A percentile compares a stretch with the other conserved stretches of the same genome.
Evolutionary conservation across 2,329 filamentous ascomycete species (phyloP).

Genomic region (Trichoderma lentiforme): DNA sequence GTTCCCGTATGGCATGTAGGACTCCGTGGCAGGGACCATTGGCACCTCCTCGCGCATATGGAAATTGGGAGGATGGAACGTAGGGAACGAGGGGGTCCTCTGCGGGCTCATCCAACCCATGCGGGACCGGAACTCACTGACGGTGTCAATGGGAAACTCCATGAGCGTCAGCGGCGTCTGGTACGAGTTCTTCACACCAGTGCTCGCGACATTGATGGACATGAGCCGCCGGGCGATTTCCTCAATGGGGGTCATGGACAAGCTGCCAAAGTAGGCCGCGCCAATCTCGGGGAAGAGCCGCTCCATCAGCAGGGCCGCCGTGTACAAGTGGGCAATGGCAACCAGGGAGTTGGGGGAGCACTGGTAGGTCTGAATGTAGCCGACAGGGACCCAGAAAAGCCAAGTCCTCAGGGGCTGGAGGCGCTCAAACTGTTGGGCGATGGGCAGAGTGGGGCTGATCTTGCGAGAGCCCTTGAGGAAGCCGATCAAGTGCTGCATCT

Average conservation of each 20-base stretch:
- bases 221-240: constrained; percentile 77
- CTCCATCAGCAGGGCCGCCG: constrained; percentile 80
- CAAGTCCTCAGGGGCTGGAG: constrained; percentile 85
- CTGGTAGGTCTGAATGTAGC: constrained; percentile 72
- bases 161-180: constrained; percentile 65
- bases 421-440: constrained; percentile 84
- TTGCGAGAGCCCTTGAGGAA: constrained; percentile 72
- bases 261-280: constrained; percentile 78
- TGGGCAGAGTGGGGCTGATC: constrained; percentile 64
- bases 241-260: constrained; percentile 78
- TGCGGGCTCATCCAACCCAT: constrained; percentile 64
- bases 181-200: constrained; percentile 50
- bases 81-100: constrained; percentile 58
- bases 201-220: constrained; percentile 61
- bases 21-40: constrained; percentile 40
- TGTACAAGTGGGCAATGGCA: constrained; percentile 88
- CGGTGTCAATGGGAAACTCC: constrained; percentile 68
- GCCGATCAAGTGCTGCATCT: constrained; percentile 65
- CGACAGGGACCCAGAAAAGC: constrained; percentile 93
- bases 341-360: constrained; percentile 75
- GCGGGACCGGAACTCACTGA: constrained; percentile 64
- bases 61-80: constrained; percentile 56
- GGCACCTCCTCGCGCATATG: constrained; percentile 42
- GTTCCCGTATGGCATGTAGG: constrained; percentile 54
- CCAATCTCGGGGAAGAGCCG: constrained; percentile 89